Conservation (phyloP, 2,329 filamentous ascomycete genomes). For the Didymella sp. region DNA sequence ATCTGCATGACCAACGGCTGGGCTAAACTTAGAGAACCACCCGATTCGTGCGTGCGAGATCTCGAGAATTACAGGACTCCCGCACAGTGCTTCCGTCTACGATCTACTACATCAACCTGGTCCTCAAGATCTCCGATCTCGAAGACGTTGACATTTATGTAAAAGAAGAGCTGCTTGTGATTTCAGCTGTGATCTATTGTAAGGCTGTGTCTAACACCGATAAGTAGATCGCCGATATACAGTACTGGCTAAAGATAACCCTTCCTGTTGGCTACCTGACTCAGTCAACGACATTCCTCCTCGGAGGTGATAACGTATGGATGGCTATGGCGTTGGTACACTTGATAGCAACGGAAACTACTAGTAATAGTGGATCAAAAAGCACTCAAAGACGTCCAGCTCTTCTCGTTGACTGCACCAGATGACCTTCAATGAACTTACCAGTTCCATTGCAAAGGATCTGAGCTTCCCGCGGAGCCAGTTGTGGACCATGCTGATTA, state of each 20-base stretch:
- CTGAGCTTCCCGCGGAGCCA: constrained; percentile 63
- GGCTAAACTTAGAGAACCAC: background rate
- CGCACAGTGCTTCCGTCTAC: constrained; percentile 12
- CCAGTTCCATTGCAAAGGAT: constrained; percentile 57
- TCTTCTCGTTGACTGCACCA: constrained; percentile 56
- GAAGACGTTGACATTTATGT: constrained; percentile 38
- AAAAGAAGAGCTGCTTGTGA: constrained; percentile 31
- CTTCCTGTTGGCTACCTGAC: constrained; percentile 46
- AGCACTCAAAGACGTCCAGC: constrained; percentile 33
- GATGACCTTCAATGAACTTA: constrained; percentile 60
- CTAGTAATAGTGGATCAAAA: constrained; percentile 62
- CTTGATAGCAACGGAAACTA: constrained; percentile 66
- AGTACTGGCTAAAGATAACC: constrained; percentile 40
- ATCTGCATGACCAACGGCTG: constrained; percentile 3
- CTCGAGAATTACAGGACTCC: background rate
- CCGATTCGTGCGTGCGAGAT: constrained; percentile 13
- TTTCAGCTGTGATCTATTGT: background rate
- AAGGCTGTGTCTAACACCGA: background rate
- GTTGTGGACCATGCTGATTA: constrained; percentile 66
- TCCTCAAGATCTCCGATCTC: constrained; percentile 33
- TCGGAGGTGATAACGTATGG: constrained; percentile 60
- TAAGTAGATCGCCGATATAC: constrained; percentile 36
- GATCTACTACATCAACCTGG: constrained; percentile 35
- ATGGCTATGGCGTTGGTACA: constrained; percentile 61
- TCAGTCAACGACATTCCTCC: constrained; percentile 38